These are phyloP conservation scores for Prunus mongolica DNA, from an alignment of 306 rosid genomes.

Conservation along the genomic window DNA sequence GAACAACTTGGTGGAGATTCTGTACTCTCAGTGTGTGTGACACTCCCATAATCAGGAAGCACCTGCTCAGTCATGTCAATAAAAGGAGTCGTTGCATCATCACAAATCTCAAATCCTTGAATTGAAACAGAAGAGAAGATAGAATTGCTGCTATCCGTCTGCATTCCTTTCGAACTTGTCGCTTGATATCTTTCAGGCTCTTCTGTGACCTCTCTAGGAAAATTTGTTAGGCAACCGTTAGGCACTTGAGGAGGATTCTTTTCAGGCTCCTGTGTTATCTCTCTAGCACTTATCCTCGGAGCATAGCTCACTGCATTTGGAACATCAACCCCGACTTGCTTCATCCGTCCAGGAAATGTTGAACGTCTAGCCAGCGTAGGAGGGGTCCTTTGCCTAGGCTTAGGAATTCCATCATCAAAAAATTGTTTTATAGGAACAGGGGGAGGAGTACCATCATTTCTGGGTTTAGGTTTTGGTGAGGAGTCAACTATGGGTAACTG, in stretches of 20 bases:
- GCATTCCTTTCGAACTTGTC: constrained; percentile 62
- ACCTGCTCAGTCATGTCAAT: constrained; percentile 52
- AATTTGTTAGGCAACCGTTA: constrained; percentile 37
- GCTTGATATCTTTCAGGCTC: constrained; percentile 49
- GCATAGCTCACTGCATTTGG: constrained; percentile 39
- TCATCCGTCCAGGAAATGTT: constrained; percentile 56
- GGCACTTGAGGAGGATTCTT: constrained; percentile 38
- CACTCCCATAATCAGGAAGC: constrained; percentile 36
- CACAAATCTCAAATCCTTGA: constrained; percentile 76
- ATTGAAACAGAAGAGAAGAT: constrained; percentile 77
- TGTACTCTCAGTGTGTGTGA: constrained; percentile 28
- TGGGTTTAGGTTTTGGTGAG: constrained; percentile 63
- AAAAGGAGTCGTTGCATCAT: constrained; percentile 58
- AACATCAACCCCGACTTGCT: constrained; percentile 58
- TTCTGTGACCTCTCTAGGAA: constrained; percentile 35
- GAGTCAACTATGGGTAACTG: constrained; percentile 58
- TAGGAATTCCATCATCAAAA: constrained; percentile 72
- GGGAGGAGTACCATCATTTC: constrained; percentile 59
- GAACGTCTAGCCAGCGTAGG: constrained; percentile 60
- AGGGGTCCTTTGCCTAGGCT: constrained; percentile 74
- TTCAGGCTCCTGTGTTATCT: constrained; percentile 44
- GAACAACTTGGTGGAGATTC: constrained; percentile 39
- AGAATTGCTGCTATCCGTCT: constrained; percentile 69
- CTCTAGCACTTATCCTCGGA: constrained; percentile 42
- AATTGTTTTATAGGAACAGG: constrained; percentile 49